phyloP scores from a whole-genome alignment of 495 filamentous ascomycete species.

The Lophiotrema nucula region DNA sequence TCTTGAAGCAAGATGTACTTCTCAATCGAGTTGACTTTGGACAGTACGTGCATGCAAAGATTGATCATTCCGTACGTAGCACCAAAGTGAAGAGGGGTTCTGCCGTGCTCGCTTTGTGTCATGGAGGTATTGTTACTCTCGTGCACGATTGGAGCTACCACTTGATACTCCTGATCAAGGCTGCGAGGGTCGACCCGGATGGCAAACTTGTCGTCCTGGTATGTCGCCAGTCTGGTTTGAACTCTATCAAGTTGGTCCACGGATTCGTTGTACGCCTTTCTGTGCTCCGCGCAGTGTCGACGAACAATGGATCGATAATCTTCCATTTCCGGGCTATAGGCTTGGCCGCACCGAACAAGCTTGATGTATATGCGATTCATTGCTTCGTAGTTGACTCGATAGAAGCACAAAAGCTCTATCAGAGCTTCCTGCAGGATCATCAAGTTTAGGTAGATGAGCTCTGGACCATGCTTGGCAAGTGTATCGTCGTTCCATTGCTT shows the following conservation, averaged over 20 bases:
- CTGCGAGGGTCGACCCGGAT: not conserved
- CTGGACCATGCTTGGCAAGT: not conserved
- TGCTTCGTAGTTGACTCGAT: constrained; percentile 7
- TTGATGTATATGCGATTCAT: constrained; percentile 6
- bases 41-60: constrained; percentile 7
- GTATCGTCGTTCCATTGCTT: not conserved
- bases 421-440: constrained; percentile 1
- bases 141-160: not conserved
- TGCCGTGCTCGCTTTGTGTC: not conserved
- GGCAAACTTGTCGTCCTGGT: constrained; percentile 1
- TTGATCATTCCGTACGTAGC: constrained; percentile 6
- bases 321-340: not conserved
- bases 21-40: constrained; percentile 1
- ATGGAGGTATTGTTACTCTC: constrained; percentile 5
- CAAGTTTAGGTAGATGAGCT: constrained; percentile 9
- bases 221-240: constrained; percentile 7
- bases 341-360: constrained; percentile 5
- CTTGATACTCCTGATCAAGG: constrained; percentile 1
- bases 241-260: constrained; percentile 9
- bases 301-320: not conserved
- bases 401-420: constrained; percentile 4
- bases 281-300: not conserved
- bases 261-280: constrained; percentile 7
- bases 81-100: constrained; percentile 8
- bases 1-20: constrained; percentile 7